A percentile compares a stretch with the other conserved stretches of the same genome.
phyloP scores from a whole-genome alignment of 192 early-diverging fungal species.

The Pilaira anomala region DNA sequence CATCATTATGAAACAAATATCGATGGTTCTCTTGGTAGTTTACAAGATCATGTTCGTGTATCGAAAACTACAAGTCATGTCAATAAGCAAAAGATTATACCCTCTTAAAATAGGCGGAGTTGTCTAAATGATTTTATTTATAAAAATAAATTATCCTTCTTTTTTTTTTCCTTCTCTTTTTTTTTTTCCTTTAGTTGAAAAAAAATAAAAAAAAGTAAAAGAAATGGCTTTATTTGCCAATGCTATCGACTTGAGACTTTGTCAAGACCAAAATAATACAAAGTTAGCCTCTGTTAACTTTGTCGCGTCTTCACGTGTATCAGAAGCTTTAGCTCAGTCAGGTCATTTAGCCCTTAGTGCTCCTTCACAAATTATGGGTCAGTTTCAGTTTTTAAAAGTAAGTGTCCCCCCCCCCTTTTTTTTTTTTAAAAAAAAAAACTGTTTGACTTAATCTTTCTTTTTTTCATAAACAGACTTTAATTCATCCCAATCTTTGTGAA shows the following conservation, averaged over 20 bases:
- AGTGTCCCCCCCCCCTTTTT: neutral
- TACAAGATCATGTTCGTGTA: conserved; percentile 24
- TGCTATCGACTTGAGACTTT: conserved; percentile 9
- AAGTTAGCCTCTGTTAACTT: conserved; percentile 24
- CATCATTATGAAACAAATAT: conserved; percentile 14
- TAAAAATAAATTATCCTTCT: neutral
- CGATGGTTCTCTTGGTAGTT: conserved; percentile 8
- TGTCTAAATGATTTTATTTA: neutral
- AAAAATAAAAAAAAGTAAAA: neutral
- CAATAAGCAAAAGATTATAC: conserved; percentile 10
- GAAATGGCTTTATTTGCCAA: conserved; percentile 32
- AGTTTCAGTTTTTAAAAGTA: conserved; percentile 48
- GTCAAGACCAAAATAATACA: neutral
- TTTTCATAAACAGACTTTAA: conserved; percentile 39
- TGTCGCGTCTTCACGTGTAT: conserved; percentile 27
- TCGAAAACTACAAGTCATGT: conserved; percentile 20
- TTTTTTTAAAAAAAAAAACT: too few relatives aligned
- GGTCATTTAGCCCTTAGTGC: conserved; percentile 37
- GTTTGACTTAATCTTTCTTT: too few relatives aligned
- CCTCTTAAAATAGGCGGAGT: neutral
- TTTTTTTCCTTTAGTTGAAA: neutral
- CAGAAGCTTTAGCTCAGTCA: conserved; percentile 30
- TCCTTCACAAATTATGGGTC: conserved; percentile 48
- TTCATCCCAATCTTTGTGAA: conserved; percentile 58
- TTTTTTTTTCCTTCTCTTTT: neutral